Evolutionary conservation across 2,329 filamentous ascomycete species (phyloP).

Genomic region (Penicillium psychrosexuale): DNA sequence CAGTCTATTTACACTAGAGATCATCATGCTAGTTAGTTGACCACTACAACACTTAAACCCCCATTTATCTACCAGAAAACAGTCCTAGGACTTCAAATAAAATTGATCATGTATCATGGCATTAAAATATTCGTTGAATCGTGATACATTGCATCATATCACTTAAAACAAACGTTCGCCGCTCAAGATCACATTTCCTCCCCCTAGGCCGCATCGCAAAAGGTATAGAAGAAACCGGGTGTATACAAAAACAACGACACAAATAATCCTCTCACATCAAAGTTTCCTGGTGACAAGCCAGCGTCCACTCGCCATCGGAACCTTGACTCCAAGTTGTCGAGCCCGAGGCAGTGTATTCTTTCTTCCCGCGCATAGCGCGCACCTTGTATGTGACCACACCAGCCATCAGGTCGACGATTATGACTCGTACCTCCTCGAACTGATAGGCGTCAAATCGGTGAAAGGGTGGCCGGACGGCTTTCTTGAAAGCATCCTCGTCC

Average conservation of each 20-base stretch:
- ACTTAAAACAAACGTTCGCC: conserved; percentile 5
- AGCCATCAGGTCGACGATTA: conserved; percentile 39
- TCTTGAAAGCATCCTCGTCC: conserved; percentile 23
- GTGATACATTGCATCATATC: conserved; percentile 9
- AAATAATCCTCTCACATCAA: conserved; percentile 19
- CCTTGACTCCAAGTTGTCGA: conserved; percentile 39
- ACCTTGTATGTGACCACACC: conserved; percentile 35
- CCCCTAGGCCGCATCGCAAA: background rate
- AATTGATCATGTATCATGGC: background rate
- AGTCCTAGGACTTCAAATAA: background rate
- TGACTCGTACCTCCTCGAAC: conserved; percentile 29
- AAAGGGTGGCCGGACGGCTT: conserved; percentile 32
- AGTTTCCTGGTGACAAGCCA: conserved; percentile 37
- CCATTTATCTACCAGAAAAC: background rate
- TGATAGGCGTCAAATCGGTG: conserved; percentile 37
- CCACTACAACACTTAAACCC: background rate
- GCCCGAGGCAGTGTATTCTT: conserved; percentile 29
- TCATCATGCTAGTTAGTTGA: background rate
- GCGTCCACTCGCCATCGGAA: conserved; percentile 39
- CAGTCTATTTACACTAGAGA: background rate
- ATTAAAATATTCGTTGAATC: conserved; percentile 8
- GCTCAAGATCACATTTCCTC: background rate
- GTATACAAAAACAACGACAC: background rate
- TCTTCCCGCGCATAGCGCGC: conserved; percentile 26
- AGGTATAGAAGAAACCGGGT: background rate